Base-by-base conservation (phyloP, 2,329 filamentous ascomycete genomes). In the Aspergillus sergii region DNA sequence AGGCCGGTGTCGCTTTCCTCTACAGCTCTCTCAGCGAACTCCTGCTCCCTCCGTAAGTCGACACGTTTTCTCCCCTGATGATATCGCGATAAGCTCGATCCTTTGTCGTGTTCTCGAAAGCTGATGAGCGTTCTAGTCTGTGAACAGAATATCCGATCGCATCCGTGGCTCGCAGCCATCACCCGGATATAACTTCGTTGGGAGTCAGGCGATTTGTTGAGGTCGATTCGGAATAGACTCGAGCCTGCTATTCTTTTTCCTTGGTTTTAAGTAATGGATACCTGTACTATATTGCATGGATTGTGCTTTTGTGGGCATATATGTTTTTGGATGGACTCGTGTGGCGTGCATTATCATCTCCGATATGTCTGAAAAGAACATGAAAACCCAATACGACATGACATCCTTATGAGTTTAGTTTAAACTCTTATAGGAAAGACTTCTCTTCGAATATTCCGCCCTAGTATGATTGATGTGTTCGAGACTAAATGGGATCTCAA, bases 21-120 rank as follows among this genome's bases (percentile, higher is more conserved):
- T 83, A 87, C 62, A 91, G 88, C 80, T 85, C 86, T 60, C 89
- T 87, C 82, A 86, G 86, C 77, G 89, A 91, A 74, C 81, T 86
- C 71, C 83, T 91, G 63, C 83, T 91, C 68, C 89, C 89, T 76
- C 86, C 87, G 79, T 81, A 76, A 79, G 79, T 79, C 61, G 48
- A 63, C 23, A 46, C 61, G 23, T 79, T 8, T 74, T 78, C n/a
- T 78, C n/a, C 4, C 32, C 30, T 36, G 19, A 46, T 34, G 41
- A 21, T 19, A 14, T 66, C 60, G 16, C 48, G 9, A 32, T 51
- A n/a, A 16, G 6, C 11, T 51, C 28, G 16, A 68, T 48, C 50
- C 5, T 10, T 12, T 14, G 28, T 59, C 66, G 65, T 53, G 68
- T 66, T 65, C 61, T 59, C 8, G 43, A 28, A 62, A 57, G 61